Base-by-base conservation (phyloP, 495 filamentous ascomycete genomes). In the Daldinia vernicosa region DNA sequence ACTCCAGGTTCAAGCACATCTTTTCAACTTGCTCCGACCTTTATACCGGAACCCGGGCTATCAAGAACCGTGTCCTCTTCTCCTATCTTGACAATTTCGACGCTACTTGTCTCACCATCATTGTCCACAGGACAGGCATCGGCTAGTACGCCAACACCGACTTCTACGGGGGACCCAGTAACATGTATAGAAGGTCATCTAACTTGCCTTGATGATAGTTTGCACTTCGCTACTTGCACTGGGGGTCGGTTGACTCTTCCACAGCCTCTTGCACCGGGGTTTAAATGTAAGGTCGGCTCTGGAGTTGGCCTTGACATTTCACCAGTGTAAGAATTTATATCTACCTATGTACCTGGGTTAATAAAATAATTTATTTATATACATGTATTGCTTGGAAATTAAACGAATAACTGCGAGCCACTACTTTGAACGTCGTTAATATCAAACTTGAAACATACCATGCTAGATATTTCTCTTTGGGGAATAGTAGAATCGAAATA, bases 221-320 rank as follows among this genome's bases (percentile, higher is more conserved):
- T 27, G 28, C 69, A 72, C 27, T 75, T 76, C 33, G 72, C 74
- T 15, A 72, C 60, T 24, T 75, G 72, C 33, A 75, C 69, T 6
- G 72, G 72, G n/a, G 69, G 74, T 17, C 54, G 66, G 26, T 26
- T 75, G 24, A 75, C 69, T 3, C 8, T 17, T 9, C 60, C 66
- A 3, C 74, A 75, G 27, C 69, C 66, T 15, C 63, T 72, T 11
- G 60, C 72, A 24, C 66, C 60, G 4, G 71, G 72, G 6, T 74
- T 70, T 47, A 74, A 72, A 51, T 76, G 74, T 43, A 39, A 22
- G n/a, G 62, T 63, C 1, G 74, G 74, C 19, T 62, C 64, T 22
- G 72, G 66, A 6, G 14, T 70, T 39, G 72, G 69, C 3, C 60
- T 76, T 6, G 66, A 70, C 19, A 72, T 74, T 28, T 64, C 33